Base-by-base conservation (phyloP, 116 monocot species). In the Zostera marina region DNA sequence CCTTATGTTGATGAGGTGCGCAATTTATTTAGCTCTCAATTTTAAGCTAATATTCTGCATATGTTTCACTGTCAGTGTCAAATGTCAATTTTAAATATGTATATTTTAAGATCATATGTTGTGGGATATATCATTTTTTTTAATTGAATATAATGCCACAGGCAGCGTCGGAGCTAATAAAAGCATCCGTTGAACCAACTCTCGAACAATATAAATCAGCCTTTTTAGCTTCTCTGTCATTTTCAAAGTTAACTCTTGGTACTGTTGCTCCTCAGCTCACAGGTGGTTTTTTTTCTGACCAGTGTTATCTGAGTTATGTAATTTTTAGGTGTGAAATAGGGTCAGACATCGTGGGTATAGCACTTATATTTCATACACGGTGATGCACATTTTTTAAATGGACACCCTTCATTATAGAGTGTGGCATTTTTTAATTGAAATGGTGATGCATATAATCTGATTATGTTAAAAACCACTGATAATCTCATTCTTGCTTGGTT, bases 221-320 rank as follows among this genome's bases (percentile, higher is more conserved):
- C 23, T 47, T 89, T 23, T 73, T 96, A 70, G 71, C 73, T 61
- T 96, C 96, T 9, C 74, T 96, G 44, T 80, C 78, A 44, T 89
- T 96, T 63, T 89, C 89, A 41, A 96, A 89, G 80, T 70, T 96
- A 9, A 96, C 96, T 19, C 85, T 96, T 70, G 96, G 96, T 26
- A 96, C 96, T 40, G 80, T 96, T 59, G 89, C 96, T 54, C 96
- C 96, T 60, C 96, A 96, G 51, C 89, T 96, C 64, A 96, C 96
- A 62, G 96, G 96, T 85, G 41, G 8, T 70, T 70, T 43, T 68
- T 68, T 61, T 38, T 32, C 32, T 3, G 32, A 32, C 32, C 0
- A 5, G 5, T 32, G 32, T 32, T 32, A 32, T 5, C 32, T 32
- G 0, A 32, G 0, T 32, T 2, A 32, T 32, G 32, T 3, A 32